A percentile compares a stretch with the other conserved stretches of the same genome.
Conservation (phyloP, 2,329 filamentous ascomycete species). For the Aspergillus sp. region DNA sequence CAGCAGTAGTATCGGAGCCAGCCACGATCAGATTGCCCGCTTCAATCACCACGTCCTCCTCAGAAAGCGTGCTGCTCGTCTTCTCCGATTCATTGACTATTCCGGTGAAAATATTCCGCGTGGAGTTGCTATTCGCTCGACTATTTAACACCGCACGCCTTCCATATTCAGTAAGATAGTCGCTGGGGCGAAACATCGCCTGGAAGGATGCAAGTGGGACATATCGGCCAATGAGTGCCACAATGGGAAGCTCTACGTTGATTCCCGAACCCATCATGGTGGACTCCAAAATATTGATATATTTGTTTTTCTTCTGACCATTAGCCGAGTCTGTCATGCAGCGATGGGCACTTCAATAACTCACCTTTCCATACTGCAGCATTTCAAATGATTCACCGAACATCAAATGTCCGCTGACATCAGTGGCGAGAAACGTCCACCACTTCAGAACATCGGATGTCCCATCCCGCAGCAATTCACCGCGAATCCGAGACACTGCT, state of each 20-base stretch:
- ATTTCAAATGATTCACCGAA: slow-evolving; percentile 56
- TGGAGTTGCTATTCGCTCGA: slow-evolving; percentile 20
- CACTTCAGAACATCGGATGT: slow-evolving; percentile 49
- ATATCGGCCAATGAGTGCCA: slow-evolving; percentile 11
- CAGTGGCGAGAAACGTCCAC: slow-evolving; percentile 54
- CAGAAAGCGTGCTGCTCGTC: slow-evolving; percentile 19
- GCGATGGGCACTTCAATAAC: background rate
- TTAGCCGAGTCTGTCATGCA: background rate
- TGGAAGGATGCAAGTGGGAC: slow-evolving; percentile 9
- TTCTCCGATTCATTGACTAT: slow-evolving; percentile 42
- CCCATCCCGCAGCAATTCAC: background rate
- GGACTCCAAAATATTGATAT: slow-evolving; percentile 39
- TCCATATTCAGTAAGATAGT: slow-evolving; percentile 15
- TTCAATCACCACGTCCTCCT: slow-evolving; percentile 40
- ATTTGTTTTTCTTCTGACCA: slow-evolving; percentile 39
- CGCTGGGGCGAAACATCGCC: slow-evolving; percentile 13
- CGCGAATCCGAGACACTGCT: slow-evolving; percentile 46
- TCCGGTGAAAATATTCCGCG: slow-evolving; percentile 41
- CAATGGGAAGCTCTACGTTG: slow-evolving; percentile 12
- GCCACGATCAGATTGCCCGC: slow-evolving; percentile 49
- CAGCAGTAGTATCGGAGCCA: slow-evolving; percentile 54
- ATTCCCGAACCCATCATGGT: slow-evolving; percentile 15
- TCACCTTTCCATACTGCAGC: slow-evolving; percentile 51
- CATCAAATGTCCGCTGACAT: slow-evolving; percentile 52
- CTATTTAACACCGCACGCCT: slow-evolving; percentile 20